Conservation (phyloP, 352 stramenopile species). For the Pythium monospermum region DNA sequence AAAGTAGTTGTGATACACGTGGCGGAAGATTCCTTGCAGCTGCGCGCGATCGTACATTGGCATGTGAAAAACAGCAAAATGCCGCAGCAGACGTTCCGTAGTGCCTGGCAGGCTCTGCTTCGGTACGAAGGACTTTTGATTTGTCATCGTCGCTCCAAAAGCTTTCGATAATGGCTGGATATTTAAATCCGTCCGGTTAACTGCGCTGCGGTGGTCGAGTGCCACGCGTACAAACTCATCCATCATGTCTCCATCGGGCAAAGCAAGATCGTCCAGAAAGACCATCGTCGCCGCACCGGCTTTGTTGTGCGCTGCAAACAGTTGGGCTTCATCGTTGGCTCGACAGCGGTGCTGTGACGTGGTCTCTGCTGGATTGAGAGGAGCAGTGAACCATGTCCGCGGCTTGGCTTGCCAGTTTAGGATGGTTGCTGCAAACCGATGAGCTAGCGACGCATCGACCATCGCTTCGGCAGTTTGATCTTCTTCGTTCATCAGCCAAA, state of each 20-base stretch:
- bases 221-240: slow-evolving; percentile 41
- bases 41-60: slow-evolving; percentile 41
- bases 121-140: slow-evolving; percentile 1
- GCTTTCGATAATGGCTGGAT: slow-evolving; percentile 31
- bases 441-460: slow-evolving; percentile 42
- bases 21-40: slow-evolving; percentile 42
- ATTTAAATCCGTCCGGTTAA: slow-evolving; percentile 24
- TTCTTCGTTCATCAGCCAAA: slow-evolving; percentile 33
- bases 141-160: slow-evolving; percentile 35
- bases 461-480: slow-evolving; percentile 34
- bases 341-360: slow-evolving; percentile 12
- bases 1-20: slow-evolving; percentile 37
- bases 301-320: slow-evolving; percentile 29
- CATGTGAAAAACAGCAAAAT: slow-evolving; percentile 45
- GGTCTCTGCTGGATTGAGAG: not conserved
- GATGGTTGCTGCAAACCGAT: slow-evolving; percentile 29
- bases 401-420: slow-evolving; percentile 47
- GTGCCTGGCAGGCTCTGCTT: not conserved
- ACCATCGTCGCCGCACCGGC: slow-evolving; percentile 24
- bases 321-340: slow-evolving; percentile 30
- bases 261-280: slow-evolving; percentile 56
- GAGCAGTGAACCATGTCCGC: slow-evolving; percentile 32
- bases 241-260: slow-evolving; percentile 5
- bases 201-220: slow-evolving; percentile 41
- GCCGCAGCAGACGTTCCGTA: slow-evolving; percentile 31